Evolutionary conservation across 2,329 filamentous ascomycete species (phyloP).

Genomic region (Phoma sp.): DNA sequence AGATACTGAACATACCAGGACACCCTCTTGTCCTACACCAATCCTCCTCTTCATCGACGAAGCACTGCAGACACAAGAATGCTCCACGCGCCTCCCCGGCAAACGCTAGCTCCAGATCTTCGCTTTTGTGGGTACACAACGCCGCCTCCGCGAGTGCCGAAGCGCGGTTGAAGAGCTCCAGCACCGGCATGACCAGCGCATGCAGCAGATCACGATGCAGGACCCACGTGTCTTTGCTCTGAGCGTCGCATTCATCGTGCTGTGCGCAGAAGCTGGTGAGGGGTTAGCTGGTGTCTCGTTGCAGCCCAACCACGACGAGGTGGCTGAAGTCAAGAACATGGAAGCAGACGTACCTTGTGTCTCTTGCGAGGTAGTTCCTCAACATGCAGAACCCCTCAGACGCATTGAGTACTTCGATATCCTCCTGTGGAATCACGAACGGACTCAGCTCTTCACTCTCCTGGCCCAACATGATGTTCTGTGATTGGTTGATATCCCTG

Average conservation of each 20-base stretch:
- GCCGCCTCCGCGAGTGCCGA: conserved; percentile 58
- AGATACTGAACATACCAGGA: conserved; percentile 45
- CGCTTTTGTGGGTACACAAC: conserved; percentile 55
- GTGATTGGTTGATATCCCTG: conserved; percentile 15
- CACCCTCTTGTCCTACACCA: conserved; percentile 65
- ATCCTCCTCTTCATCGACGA: conserved; percentile 62
- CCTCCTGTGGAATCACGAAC: conserved; percentile 52
- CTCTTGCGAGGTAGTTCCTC: conserved; percentile 50
- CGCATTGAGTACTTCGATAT: conserved; percentile 47
- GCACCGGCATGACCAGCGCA: conserved; percentile 64
- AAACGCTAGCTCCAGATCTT: conserved; percentile 65
- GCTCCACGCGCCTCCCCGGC: conserved; percentile 62
- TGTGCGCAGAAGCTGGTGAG: conserved; percentile 52
- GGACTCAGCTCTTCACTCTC: conserved; percentile 39
- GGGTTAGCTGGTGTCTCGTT: conserved; percentile 2
- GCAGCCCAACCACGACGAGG: background rate
- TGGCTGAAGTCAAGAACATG: background rate
- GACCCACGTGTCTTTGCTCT: conserved; percentile 51
- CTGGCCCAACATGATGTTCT: conserved; percentile 17
- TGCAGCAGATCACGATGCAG: conserved; percentile 66
- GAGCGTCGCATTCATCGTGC: conserved; percentile 44
- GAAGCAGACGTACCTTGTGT: conserved; percentile 47
- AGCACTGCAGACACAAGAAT: conserved; percentile 66
- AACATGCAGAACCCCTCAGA: conserved; percentile 54
- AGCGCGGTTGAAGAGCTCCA: conserved; percentile 63